phyloP scores from a whole-genome alignment of 2,329 filamentous ascomycete genomes.

The Orbilia javanica region DNA sequence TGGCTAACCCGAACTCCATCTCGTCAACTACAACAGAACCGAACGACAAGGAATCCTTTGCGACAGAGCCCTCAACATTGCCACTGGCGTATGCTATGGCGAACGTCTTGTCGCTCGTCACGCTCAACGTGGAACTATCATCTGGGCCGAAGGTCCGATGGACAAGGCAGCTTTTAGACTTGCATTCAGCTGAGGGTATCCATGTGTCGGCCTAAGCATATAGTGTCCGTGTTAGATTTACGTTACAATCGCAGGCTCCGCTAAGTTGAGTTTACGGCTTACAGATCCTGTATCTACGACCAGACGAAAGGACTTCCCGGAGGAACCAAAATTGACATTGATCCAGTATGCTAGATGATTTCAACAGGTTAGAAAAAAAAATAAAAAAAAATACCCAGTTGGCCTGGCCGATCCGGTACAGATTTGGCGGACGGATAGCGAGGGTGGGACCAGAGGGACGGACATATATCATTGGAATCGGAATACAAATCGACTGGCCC shows the following conservation, averaged over 20 bases:
- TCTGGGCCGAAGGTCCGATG: constrained; percentile 78
- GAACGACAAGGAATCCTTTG: constrained; percentile 76
- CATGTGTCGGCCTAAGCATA: constrained; percentile 74
- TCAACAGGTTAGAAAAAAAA: constrained; percentile 1
- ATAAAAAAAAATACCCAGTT: background rate
- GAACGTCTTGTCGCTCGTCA: constrained; percentile 70
- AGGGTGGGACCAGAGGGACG: background rate
- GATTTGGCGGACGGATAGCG: background rate
- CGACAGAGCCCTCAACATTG: constrained; percentile 75
- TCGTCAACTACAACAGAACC: constrained; percentile 73
- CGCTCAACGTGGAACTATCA: constrained; percentile 75
- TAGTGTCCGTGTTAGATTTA: constrained; percentile 15
- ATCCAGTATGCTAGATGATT: constrained; percentile 50
- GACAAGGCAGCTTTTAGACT: constrained; percentile 73
- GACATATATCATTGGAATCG: constrained; percentile 49
- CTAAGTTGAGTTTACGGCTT: constrained; percentile 9
- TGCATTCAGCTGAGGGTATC: constrained; percentile 82
- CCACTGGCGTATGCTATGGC: constrained; percentile 82
- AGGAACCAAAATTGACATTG: constrained; percentile 71
- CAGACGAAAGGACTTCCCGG: constrained; percentile 71
- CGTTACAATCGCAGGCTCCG: background rate
- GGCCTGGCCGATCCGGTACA: background rate
- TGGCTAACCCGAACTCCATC: constrained; percentile 79
- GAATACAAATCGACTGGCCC: constrained; percentile 30
- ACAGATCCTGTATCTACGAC: constrained; percentile 75